Base-by-base conservation (phyloP, 1,284 basidiomycete species). In the Spongiforma sp. region DNA sequence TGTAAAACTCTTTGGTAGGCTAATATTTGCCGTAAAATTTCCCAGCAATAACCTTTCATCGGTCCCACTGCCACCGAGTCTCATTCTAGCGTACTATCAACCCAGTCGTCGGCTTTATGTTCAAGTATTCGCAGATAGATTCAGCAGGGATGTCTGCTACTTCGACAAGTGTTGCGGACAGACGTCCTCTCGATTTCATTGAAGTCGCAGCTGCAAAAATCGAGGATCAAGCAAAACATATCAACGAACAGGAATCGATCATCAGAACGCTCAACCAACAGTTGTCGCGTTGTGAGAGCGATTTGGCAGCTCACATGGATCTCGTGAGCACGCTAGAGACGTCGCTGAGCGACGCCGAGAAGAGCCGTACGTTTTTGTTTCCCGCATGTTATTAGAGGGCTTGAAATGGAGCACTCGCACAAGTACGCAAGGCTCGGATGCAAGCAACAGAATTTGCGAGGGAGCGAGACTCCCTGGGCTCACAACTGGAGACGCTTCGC, bases 251-350 rank as follows among this genome's bases (percentile, higher is more conserved):
- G 74, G 93, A 95, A 69, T 86, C 84, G 57, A 94, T 93, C 91
- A 95, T 97, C 81, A 93, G 93, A 80, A 95, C 91, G 37, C 85
- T 98, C 62, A 94, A 95, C 79, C 95, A 96, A 78, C 94, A 96
- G 78, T 79, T 98, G 61, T 89, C 89, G 36, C 94, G 96, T 76
- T 96, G 94, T 75, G 94, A 97, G 79, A 89, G 85, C 66, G 95
- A 97, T 77, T 82, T 97, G 64, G 93, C 95, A 71, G 91, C 93
- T 59, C 95, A 96, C 75, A 95, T 95, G 84, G 94, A 97, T 75
- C 86, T 96, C 62, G 94, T 96, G 66, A 86, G 82, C 65, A 91
- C 90, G 24, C 82, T 96, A 32, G 94, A 95, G 79, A 87, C 88
- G 46, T 93, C 93, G 37, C 82, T 96, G 50, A 91, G 91, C 62